These are phyloP conservation scores for Acrocalymma vagum DNA, from an alignment of 2,329 filamentous ascomycete genomes.

Conservation along the genomic window DNA sequence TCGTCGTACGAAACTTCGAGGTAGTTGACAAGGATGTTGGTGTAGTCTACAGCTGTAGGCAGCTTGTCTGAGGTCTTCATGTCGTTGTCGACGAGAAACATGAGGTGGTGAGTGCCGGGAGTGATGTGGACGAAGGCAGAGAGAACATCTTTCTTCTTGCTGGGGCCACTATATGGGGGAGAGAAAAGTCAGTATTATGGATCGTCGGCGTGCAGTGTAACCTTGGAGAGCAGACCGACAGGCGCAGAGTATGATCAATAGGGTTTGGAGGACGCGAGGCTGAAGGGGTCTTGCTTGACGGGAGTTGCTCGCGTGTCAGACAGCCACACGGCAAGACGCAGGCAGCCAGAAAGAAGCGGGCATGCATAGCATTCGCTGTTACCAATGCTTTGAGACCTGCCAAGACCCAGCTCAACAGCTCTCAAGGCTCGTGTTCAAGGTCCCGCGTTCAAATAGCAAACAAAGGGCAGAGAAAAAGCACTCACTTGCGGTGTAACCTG, in stretches of 20 bases:
- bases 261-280: constrained; percentile 20
- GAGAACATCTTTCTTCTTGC: constrained; percentile 66
- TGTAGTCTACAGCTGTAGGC: constrained; percentile 96
- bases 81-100: constrained; percentile 92
- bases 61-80: constrained; percentile 89
- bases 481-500: constrained; percentile 84
- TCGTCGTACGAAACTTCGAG: constrained; percentile 89
- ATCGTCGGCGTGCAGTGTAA: constrained; percentile 43
- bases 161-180: constrained; percentile 43
- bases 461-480: constrained; percentile 32
- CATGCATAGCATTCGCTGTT: constrained; percentile 4
- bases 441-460: constrained; percentile 14
- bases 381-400: constrained; percentile 19
- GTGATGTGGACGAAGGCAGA: constrained; percentile 83
- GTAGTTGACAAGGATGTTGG: constrained; percentile 98
- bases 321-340: constrained; percentile 33
- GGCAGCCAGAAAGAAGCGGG: constrained; percentile 13
- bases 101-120: constrained; percentile 94
- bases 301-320: constrained; percentile 15
- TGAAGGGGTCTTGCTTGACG: constrained; percentile 21
- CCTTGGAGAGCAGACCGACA: constrained; percentile 24
- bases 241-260: constrained; percentile 10
- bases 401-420: too few relatives aligned
- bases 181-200: constrained; percentile 33
- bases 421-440: too few relatives aligned